Base-by-base conservation (phyloP, 768 basidiomycete species). In the Termitomyces sp. region DNA sequence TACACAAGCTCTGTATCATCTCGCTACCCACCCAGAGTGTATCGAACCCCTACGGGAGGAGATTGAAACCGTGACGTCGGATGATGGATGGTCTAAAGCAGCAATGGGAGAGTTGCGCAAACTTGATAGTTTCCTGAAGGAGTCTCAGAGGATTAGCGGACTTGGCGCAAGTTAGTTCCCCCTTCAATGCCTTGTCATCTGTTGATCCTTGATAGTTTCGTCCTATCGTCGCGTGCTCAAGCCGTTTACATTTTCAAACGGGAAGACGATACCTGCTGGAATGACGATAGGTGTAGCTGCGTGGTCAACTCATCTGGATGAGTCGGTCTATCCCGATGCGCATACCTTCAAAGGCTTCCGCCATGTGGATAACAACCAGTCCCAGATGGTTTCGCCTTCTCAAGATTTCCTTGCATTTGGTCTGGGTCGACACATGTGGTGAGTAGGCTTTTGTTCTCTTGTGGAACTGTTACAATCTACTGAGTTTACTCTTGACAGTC, bases 121-220 rank as follows among this genome's bases (percentile, higher is more conserved):
- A 57, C 47, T 78, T 15, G 77, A 78, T 51, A 79, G 77, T 52
- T 77, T 78, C 57, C 35, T 78, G 23, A 70, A 71, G 27, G 77
- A 78, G 52, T 71, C 69, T 3, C 65, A 67, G 35, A 64, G 74
- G 6, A 55, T 65, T 33, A 65, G 63, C 22, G 68, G 68, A 1
- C 56, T 68, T 22, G 61, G 57, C 22, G 49, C 60, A 3, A 47
- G 73, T 74, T 52, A 20, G 71, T 61, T 10, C 43, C 35, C 5
- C 15, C 9, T 31, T 20, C 36, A 5, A 10, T 10, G 13, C 11
- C 13, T 38, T 4, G 7, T 13, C 5, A 36, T 35, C 31, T 36
- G 3, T 27, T 31, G 10, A 32, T 29, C 4, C 38, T 25, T 25
- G 49, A 10, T 46, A 68, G 66, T 64, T 7, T 46, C 52, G 4